Evolutionary conservation across 1,284 basidiomycete species (phyloP), one percentile per base, ranked within the genome.

Genomic region (Apiotrichum siamense): DNA sequence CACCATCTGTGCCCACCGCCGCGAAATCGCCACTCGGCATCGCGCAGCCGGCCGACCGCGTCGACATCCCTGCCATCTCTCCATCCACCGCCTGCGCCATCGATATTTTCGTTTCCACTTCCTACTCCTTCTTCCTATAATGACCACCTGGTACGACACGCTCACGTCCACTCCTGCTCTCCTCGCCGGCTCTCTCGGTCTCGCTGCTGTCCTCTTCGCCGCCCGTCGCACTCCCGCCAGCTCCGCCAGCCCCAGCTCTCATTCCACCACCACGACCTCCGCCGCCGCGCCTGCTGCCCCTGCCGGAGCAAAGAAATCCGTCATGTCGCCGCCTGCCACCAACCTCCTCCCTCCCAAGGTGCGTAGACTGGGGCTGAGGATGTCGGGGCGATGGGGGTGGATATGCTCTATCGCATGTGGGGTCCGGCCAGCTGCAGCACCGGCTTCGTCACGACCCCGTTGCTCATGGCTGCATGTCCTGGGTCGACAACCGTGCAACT

Each of bases 311-410:
- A 20, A 38, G 25, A 18, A 13, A 27, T 66, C 65, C 44, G 56
- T 73, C 52, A 75, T 74, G 73, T 72, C 69, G n/a, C 63, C 72
- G 2, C 71, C 73, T 11, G 55, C 70, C 18, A 52, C 67, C 13
- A 51, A 64, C 21, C 64, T 75, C 33, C 58, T 59, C 33, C 65
- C 72, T 25, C 71, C 73, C 21, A 72, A 72, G 65, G 70, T 70
- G 47, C 46, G 62, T 60, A 3, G 9, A 11, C 4, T 7, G 18
- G 13, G 4, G 24, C 15, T 13, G 21, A 13, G 37, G 23, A 39
- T 7, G 23, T 13, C 21, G 38, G 10, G 10, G 15, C 7, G 21
- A 18, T 41, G 20, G 23, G 29, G 15, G 29, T 31, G 29, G 29
- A 15, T 9, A 31, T 31, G 10, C 10, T 9, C 10, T 9, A 15